phyloP scores from a whole-genome alignment of 2,329 filamentous ascomycete species.

The Chaetomium sp. region DNA sequence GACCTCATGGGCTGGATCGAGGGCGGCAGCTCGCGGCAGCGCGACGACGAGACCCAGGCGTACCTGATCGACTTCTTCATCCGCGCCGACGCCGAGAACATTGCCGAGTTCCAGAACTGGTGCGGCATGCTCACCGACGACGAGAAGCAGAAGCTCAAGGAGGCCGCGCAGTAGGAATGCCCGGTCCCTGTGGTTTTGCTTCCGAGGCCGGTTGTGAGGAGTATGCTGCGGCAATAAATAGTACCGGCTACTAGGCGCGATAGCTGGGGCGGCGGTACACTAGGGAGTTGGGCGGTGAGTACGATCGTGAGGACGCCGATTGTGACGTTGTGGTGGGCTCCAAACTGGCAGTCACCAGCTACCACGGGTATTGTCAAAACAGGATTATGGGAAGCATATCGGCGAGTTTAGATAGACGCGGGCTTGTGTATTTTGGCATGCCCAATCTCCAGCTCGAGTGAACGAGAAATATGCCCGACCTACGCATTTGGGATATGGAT shows the following conservation, averaged over 20 bases:
- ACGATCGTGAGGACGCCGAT: neutral
- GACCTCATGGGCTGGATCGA: slow-evolving; percentile 81
- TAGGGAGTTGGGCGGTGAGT: no score
- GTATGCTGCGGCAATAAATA: neutral
- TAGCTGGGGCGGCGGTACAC: neutral
- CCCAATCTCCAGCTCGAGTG: neutral
- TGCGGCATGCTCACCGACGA: slow-evolving; percentile 57
- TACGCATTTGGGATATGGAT: neutral
- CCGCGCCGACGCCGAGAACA: slow-evolving; percentile 56
- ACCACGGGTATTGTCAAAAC: neutral
- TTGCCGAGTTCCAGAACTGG: slow-evolving; percentile 59
- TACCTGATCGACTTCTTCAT: slow-evolving; percentile 84
- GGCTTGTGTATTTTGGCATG: neutral
- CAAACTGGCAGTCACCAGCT: neutral
- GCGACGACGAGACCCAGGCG: slow-evolving; percentile 87
- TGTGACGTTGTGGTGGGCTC: neutral
- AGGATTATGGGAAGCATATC: neutral
- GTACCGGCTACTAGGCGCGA: neutral
- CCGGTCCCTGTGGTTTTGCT: neutral
- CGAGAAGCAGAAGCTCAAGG: slow-evolving; percentile 59
- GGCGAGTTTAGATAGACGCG: neutral
- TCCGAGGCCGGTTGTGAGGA: neutral
- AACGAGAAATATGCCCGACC: neutral
- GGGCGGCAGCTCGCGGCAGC: slow-evolving; percentile 58
- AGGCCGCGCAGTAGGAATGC: slow-evolving; percentile 39